Conservation (phyloP, 1,139 yeast species). For the Casaregolazyma lundiana region DNA sequence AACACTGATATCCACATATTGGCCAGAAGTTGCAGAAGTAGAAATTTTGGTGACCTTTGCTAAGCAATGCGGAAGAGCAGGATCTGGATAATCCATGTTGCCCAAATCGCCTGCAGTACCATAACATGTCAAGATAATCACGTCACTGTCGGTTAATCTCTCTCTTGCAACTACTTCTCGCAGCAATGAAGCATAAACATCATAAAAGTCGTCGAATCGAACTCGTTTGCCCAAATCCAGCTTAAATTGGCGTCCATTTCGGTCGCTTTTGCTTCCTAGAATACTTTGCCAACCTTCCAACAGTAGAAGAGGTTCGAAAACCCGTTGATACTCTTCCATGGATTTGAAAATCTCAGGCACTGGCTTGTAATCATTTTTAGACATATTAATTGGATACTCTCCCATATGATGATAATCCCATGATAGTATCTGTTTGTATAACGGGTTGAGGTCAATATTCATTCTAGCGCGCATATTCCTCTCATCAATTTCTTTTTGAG, state of each 20-base stretch:
- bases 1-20: conserved; percentile 49
- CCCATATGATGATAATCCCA: conserved; percentile 69
- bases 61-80: conserved; percentile 46
- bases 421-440: conserved; percentile 61
- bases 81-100: conserved; percentile 11
- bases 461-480: conserved; percentile 75
- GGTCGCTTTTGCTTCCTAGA: conserved; percentile 58
- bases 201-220: conserved; percentile 82
- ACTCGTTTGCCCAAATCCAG: conserved; percentile 73
- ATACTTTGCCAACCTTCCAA: conserved; percentile 95
- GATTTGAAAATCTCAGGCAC: conserved; percentile 48
- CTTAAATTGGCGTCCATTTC: conserved; percentile 55
- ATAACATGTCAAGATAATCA: conserved; percentile 58
- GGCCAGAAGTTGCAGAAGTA: conserved; percentile 42
- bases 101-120: conserved; percentile 25
- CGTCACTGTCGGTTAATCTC: conserved; percentile 68
- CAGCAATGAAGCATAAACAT: conserved; percentile 73
- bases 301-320: conserved; percentile 74
- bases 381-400: conserved; percentile 47
- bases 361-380: conserved; percentile 29
- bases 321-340: conserved; percentile 58
- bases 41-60: conserved; percentile 69
- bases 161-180: conserved; percentile 48
- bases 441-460: conserved; percentile 70
- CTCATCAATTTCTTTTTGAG: conserved; percentile 55